Evolutionary conservation across 2,329 filamentous ascomycete genomes (phyloP), one percentile per base, ranked within the genome.

Genomic region (Penicillium palitans): DNA sequence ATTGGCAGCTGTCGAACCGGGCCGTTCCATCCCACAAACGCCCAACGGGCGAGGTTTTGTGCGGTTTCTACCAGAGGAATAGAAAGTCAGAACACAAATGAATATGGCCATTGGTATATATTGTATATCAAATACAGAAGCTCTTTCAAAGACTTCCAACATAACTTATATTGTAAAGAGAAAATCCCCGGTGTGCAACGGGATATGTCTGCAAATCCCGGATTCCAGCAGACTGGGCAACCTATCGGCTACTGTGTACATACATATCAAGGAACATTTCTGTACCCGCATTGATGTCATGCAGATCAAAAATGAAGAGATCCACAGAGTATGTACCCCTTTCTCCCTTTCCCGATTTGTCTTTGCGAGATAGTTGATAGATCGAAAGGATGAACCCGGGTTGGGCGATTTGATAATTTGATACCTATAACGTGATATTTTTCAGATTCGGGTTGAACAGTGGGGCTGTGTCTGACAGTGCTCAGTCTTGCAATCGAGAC

Each of bases 1-100:
- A 13, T 44, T 60, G 61, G 56, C 59, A 58, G 48, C 60, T 50
- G 35, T 50, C 21, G 41, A 52, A 52, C 37, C 44, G 49, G 55
- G 42, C 41, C 29, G 52, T 56, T 51, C 42, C 55, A 61, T 54
- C 57, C 49, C 48, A 56, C 42, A 58, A 39, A 46, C 45, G 29
- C 54, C 10, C 10, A 54, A 57, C 51, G 49, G 58, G 41, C 13
- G 52, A 39, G 47, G 47, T 39, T 60, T 60, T 41, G 47, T 55
- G 46, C 21, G 13, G 24, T 47, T 9, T 33, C 8, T 19, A 10
- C 7, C 5, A 47, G 19, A 31, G 9, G 12, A 42, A 46, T 19
- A n/a, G 35, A 41, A 29, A 37, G 25, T 4, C n/a, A 29, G 21
- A 27, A 56, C 17, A n/a, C 4, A 42, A 24, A 37, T 8, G 6